Conservation (phyloP, 768 basidiomycete genomes). For the Mycena venus region DNA sequence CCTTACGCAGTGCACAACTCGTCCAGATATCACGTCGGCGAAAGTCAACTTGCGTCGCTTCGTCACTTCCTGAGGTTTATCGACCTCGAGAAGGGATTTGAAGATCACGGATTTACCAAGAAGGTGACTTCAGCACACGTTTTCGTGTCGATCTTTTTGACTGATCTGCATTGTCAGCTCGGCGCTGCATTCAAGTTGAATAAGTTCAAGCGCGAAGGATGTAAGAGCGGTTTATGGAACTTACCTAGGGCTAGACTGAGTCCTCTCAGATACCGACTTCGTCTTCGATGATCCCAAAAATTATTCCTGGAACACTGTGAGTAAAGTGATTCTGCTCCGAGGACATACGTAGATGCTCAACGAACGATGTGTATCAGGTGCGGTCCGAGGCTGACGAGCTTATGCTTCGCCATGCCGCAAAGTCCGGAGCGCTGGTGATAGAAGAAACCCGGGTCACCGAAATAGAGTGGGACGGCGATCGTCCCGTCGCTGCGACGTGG, state of each 20-base stretch:
- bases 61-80: conserved; percentile 65
- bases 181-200: conserved; percentile 74
- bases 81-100: conserved; percentile 26
- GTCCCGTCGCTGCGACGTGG: neutral
- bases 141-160: neutral
- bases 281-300: conserved; percentile 62
- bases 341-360: neutral
- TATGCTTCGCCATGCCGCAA: conserved; percentile 35
- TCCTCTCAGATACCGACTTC: conserved; percentile 68
- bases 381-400: conserved; percentile 38
- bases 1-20: neutral
- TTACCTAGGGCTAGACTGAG: neutral
- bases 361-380: neutral
- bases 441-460: conserved; percentile 33
- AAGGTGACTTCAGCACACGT: conserved; percentile 51
- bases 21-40: conserved; percentile 56
- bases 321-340: conserved; percentile 33
- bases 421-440: conserved; percentile 31
- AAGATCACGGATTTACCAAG: conserved; percentile 54
- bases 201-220: conserved; percentile 67
- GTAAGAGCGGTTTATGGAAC: conserved; percentile 48
- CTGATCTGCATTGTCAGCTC: conserved; percentile 51
- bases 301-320: conserved; percentile 72
- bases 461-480: conserved; percentile 5
- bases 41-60: conserved; percentile 47